A percentile compares a stretch with the other conserved stretches of the same genome.
phyloP scores from a whole-genome alignment of 257 asterid genomes.

The Paulownia fortunei region DNA sequence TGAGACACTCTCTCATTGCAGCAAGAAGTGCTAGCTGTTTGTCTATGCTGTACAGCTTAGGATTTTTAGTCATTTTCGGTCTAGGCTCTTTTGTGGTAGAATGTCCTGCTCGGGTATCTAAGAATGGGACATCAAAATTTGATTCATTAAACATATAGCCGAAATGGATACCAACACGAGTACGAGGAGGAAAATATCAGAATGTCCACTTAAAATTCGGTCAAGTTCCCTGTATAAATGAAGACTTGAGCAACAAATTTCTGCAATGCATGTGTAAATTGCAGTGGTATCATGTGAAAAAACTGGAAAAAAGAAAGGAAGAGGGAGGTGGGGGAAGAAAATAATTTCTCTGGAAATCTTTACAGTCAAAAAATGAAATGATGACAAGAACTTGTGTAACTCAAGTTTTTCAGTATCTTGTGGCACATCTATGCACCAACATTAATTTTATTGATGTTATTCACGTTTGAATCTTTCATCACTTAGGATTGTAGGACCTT shows the following conservation, averaged over 20 bases:
- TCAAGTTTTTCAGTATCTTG: background rate
- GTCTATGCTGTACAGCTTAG: too few species aligned
- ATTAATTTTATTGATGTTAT: slow-evolving; percentile 31
- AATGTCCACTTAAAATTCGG: background rate
- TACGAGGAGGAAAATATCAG: background rate
- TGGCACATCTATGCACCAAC: background rate
- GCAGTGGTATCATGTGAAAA: background rate
- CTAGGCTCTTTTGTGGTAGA: background rate
- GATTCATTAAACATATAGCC: background rate
- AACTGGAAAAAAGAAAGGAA: background rate
- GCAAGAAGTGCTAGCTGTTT: background rate
- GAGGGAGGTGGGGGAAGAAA: background rate
- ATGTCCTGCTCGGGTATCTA: background rate
- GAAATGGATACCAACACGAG: background rate
- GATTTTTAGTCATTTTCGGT: background rate
- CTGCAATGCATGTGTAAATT: slow-evolving; percentile 21
- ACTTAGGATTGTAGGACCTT: background rate
- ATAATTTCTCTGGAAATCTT: slow-evolving; percentile 28
- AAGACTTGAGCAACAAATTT: background rate
- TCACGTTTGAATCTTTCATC: slow-evolving; percentile 13
- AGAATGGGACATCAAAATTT: background rate
- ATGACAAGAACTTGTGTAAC: slow-evolving; percentile 14
- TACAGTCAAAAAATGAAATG: slow-evolving; percentile 29
- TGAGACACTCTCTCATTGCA: background rate
- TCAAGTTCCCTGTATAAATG: background rate